Evolutionary conservation across 176 grass and related monocot species (phyloP).

Genomic region (Triticum timopheevii): DNA sequence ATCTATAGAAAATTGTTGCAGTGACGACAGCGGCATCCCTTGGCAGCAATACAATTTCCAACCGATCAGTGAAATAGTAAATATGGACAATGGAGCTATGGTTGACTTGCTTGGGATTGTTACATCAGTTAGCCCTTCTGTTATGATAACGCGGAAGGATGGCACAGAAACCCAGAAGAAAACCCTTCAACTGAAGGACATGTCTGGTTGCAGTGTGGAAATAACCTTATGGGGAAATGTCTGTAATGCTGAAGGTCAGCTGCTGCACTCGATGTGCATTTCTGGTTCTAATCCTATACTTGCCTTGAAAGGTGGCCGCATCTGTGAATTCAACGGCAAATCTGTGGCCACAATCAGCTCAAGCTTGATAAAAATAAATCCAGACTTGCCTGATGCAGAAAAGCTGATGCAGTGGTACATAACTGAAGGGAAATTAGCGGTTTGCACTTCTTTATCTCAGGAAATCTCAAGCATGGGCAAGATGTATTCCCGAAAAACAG

Average conservation of each 20-base stretch:
- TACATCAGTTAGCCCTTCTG: slow-evolving; percentile 63
- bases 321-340: slow-evolving; percentile 68
- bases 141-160: slow-evolving; percentile 51
- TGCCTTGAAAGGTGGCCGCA: slow-evolving; percentile 61
- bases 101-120: slow-evolving; percentile 87
- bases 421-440: slow-evolving; percentile 64
- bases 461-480: slow-evolving; percentile 33
- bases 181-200: slow-evolving; percentile 84
- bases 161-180: slow-evolving; percentile 55
- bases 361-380: slow-evolving; percentile 69
- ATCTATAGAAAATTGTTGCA: slow-evolving; percentile 48
- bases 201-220: slow-evolving; percentile 74
- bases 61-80: slow-evolving; percentile 71
- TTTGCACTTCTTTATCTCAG: slow-evolving; percentile 57
- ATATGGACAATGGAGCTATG: slow-evolving; percentile 31
- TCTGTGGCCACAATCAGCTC: slow-evolving; percentile 30
- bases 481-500: slow-evolving; percentile 56
- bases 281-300: slow-evolving; percentile 73
- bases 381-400: slow-evolving; percentile 59
- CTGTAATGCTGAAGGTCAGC: slow-evolving; percentile 62
- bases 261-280: slow-evolving; percentile 57
- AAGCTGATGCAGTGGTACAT: slow-evolving; percentile 72
- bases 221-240: slow-evolving; percentile 80
- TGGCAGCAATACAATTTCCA: slow-evolving; percentile 68
- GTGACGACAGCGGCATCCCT: slow-evolving; percentile 70